Evolutionary conservation across 1,139 yeast species (phyloP), one percentile per base, ranked within the genome.

Genomic region (Debaryomycetaceae sp.): DNA sequence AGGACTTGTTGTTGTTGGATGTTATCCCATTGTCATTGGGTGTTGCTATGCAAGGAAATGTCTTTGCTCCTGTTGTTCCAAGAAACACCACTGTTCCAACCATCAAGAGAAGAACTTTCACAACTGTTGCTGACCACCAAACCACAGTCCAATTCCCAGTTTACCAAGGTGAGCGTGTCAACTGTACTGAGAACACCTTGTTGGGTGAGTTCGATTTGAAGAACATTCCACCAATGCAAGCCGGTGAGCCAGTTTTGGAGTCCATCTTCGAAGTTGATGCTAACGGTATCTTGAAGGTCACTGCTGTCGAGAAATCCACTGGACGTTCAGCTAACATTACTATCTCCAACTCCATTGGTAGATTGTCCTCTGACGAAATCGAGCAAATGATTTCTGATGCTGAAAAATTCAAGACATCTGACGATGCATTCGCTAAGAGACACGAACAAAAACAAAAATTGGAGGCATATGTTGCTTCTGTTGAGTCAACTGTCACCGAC

Each of bases 161-260:
- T 56, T 93, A 91, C 91, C 98, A 93, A 80, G 99, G 99, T 86
- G 99, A 93, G 82, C 96, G 99, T 84, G 97, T 90, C 70, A 93
- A 91, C 96, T 91, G 98, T 84, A 73, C 89, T 62, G 98, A 93
- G 81, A 93, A 93, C 95, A 90, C 97, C 70, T 85, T 91, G 72
- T 87, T 93, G 74, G 99, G 99, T 83, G 97, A 93, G 81, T 93
- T 93, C 77, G 98, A 93, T 85, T 87, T 93, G 75, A 89, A 88
- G 83, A 93, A 93, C 78, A 89, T 93, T 65, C 99, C 99, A 73
- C 98, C 98, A 75, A 83, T 93, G 91, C 88, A 86, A 75, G 97
- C 97, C 76, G 98, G 98, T 78, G 98, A 91, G 79, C 98, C 98
- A 80, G 98, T 89, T 69, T 87, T 93, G 75, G 99, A 93, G 83